A percentile compares a stretch with the other conserved stretches of the same genome.
phyloP scores from a whole-genome alignment of 768 basidiomycete genomes.

The Hygrocybe punicea region DNA sequence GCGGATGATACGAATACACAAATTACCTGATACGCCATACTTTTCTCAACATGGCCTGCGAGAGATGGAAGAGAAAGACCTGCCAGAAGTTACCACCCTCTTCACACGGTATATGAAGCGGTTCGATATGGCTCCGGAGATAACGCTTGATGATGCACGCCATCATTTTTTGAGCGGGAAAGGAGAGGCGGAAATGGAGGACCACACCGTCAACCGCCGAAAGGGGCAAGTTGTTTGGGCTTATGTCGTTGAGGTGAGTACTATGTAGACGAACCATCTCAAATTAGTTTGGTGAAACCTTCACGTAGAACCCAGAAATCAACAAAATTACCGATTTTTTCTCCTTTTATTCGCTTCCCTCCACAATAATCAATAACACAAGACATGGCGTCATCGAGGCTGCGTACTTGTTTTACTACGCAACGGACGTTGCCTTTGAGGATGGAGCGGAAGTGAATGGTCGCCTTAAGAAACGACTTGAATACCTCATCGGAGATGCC shows the following conservation, averaged over 20 bases:
- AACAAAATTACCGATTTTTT: conserved; percentile 91
- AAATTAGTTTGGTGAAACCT: not conserved
- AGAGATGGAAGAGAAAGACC: conserved; percentile 82
- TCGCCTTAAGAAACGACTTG: conserved; percentile 64
- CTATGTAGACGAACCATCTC: not conserved
- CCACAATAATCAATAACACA: conserved; percentile 78
- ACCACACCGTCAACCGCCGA: conserved; percentile 41
- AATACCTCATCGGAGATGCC: conserved; percentile 73
- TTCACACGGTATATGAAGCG: conserved; percentile 76
- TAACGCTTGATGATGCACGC: conserved; percentile 70
- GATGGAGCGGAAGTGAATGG: conserved; percentile 59
- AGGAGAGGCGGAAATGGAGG: conserved; percentile 51
- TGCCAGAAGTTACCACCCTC: conserved; percentile 66
- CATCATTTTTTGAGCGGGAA: conserved; percentile 88
- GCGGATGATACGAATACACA: conserved; percentile 78
- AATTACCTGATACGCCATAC: conserved; percentile 50
- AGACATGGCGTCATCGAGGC: conserved; percentile 78
- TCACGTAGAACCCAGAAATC: conserved; percentile 70
- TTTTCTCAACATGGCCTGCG: conserved; percentile 56
- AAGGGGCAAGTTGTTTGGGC: conserved; percentile 89
- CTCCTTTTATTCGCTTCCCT: conserved; percentile 96
- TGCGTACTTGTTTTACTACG: conserved; percentile 96
- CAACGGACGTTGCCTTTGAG: conserved; percentile 69
- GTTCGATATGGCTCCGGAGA: conserved; percentile 78
- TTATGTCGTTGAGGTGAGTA: conserved; percentile 86